Evolutionary conservation across 73 alveolate species (phyloP).

Genomic region (Paramecium pentaurelia): DNA sequence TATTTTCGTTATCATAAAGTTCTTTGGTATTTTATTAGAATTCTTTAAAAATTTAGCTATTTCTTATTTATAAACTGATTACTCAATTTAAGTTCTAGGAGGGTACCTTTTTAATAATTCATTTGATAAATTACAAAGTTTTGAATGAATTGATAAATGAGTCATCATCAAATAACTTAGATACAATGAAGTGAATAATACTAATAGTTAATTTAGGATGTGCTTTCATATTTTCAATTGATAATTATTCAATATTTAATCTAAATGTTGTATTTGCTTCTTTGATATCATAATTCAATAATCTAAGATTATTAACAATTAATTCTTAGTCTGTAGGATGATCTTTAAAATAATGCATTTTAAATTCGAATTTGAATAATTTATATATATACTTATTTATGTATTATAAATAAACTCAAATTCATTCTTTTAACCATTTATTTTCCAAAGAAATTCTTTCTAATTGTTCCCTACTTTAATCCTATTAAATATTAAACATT

Average conservation of each 20-base stretch:
- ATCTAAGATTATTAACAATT: neutral
- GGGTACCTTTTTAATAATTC: neutral
- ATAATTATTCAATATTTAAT: neutral
- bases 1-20: neutral
- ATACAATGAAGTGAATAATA: neutral
- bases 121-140: neutral
- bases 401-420: neutral
- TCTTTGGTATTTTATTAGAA: neutral
- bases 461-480: neutral
- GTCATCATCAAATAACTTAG: neutral
- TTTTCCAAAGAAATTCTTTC: neutral
- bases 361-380: neutral
- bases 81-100: slow-evolving; percentile 28
- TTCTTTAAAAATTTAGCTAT: slow-evolving; percentile 34
- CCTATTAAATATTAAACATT: neutral
- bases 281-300: neutral
- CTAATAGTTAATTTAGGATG: slow-evolving; percentile 14
- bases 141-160: neutral
- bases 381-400: neutral
- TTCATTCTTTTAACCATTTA: neutral
- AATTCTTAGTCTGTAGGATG: neutral
- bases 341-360: slow-evolving; percentile 34
- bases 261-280: slow-evolving; percentile 27
- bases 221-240: neutral
- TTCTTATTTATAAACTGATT: slow-evolving; percentile 13